Evolutionary conservation across 305 asterid species (phyloP), one percentile per base, ranked within the genome.

Genomic region (Solanum aculeatissimum): DNA sequence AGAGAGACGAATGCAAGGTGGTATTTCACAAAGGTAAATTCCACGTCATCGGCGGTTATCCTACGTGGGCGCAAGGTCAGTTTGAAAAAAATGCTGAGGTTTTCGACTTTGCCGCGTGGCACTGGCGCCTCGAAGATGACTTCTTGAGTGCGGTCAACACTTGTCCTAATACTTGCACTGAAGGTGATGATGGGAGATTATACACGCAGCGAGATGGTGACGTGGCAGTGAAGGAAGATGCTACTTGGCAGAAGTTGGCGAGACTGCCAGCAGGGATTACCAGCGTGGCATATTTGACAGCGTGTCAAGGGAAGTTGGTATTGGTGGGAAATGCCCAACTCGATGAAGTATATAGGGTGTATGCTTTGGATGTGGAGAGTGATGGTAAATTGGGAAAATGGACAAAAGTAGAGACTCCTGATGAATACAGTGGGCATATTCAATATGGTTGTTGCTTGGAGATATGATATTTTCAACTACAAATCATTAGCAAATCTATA

Each of bases 1-100:
- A 55, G 84, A 82, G 84, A 3, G 86, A 83, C 75, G 88, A 86
- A 40, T 86, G 88, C 32, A 45, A 29, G 81, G 81, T 74, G 40
- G 21, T 83, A 5, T 86, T 75, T 65, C 63, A 74, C 43, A 65
- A 68, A n/a, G 75, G 88, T 32, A 55, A 83, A 32, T 86, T 83
- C 75, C 82, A 83, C 38, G 82, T 77, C 66, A 77, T 83, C 3
- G 47, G 86, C 0, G 84, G 88, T 4, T 83, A 83, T 32, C 66
- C 65, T n/a, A 82, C 83, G n/a, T 49, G 60, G 38, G 80, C 42
- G 4, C 85, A 77, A 55, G 87, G 87, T 15, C 13, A 35, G 4
- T 87, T 84, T 9, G 80, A 54, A 27, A 66, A 49, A 14, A 10
- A 40, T 38, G 86, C 66, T 1, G 86, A 83, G 54, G 72, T 60